Evolutionary conservation across 2,329 filamentous ascomycete species (phyloP).

Genomic region (Raffaelea arxii): DNA sequence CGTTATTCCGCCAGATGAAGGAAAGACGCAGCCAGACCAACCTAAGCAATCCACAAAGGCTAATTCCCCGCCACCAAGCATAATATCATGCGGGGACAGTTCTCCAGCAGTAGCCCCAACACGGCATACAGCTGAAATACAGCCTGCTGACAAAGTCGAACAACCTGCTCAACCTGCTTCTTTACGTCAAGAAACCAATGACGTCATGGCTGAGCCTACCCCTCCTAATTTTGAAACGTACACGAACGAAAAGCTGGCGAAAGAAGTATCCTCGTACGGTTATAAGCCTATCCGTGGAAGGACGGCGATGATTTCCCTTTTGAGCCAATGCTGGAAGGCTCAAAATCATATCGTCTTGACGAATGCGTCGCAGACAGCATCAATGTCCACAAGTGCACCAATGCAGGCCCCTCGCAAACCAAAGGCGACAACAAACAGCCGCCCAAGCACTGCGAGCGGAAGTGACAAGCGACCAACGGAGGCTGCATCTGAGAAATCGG

Average conservation of each 20-base stretch:
- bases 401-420: background rate
- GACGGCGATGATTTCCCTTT: conserved; percentile 57
- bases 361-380: background rate
- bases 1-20: too few relatives aligned
- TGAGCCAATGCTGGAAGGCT: conserved; percentile 57
- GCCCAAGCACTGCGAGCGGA: too few relatives aligned
- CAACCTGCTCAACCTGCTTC: too few relatives aligned
- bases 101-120: background rate
- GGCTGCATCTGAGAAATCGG: too few relatives aligned
- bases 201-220: conserved; percentile 4
- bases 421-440: background rate
- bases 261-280: conserved; percentile 53
- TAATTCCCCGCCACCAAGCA: too few relatives aligned
- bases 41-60: too few relatives aligned
- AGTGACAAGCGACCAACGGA: too few relatives aligned
- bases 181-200: background rate
- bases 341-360: background rate
- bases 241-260: conserved; percentile 52
- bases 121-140: background rate
- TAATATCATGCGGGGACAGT: conserved; percentile 4
- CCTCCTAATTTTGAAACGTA: conserved; percentile 51
- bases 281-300: conserved; percentile 65
- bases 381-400: background rate
- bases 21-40: too few relatives aligned
- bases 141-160: too few relatives aligned